Evolutionary conservation across 805 yeast genomes (phyloP).

Genomic region (Candida ipomoeae): DNA sequence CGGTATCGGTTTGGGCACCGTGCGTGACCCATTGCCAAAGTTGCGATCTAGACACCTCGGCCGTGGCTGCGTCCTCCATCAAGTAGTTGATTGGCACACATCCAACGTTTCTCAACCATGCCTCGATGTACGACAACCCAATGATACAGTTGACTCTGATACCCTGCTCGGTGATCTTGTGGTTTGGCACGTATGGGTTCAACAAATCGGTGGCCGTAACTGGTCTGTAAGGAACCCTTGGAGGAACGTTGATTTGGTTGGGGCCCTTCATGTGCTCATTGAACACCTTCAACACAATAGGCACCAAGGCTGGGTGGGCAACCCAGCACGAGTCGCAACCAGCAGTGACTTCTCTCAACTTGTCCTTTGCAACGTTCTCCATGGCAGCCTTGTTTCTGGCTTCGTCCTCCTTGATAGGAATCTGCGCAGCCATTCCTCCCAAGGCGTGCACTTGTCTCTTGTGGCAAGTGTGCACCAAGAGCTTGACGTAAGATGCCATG

Average conservation of each 20-base stretch:
- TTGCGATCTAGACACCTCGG: conserved; percentile 81
- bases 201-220: conserved; percentile 56
- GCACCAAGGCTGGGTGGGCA: conserved; percentile 80
- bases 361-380: conserved; percentile 70
- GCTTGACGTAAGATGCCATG: conserved; percentile 73
- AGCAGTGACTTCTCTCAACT: conserved; percentile 68
- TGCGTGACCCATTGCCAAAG: conserved; percentile 82
- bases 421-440: conserved; percentile 91
- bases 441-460: conserved; percentile 78
- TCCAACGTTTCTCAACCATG: conserved; percentile 80
- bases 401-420: conserved; percentile 71
- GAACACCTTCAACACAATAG: conserved; percentile 68
- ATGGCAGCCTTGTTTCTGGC: conserved; percentile 62
- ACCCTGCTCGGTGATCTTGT: conserved; percentile 64
- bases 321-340: conserved; percentile 92
- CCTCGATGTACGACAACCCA: conserved; percentile 78
- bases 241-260: conserved; percentile 62
- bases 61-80: conserved; percentile 91
- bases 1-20: conserved; percentile 56
- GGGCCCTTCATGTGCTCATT: conserved; percentile 78
- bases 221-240: conserved; percentile 46
- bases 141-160: conserved; percentile 68
- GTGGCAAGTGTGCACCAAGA: conserved; percentile 70
- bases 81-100: conserved; percentile 82
- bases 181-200: conserved; percentile 60